A percentile compares a stretch with the other conserved stretches of the same genome.
Evolutionary conservation across 23 red algal species (phyloP).

Genomic region (Cyanidioschyzon merolae): DNA sequence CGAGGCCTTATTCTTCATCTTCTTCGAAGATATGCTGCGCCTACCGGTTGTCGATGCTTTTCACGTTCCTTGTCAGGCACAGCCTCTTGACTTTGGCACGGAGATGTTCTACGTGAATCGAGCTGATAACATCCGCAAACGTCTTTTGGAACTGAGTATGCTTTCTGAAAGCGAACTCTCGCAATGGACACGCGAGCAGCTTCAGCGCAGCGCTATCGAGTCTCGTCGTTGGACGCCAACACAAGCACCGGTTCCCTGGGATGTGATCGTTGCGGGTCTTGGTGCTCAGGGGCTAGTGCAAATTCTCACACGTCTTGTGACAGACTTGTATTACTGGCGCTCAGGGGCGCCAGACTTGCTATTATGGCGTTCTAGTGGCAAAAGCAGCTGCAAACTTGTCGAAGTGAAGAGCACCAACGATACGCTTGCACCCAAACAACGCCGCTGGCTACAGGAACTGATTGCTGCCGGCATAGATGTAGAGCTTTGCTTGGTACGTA

Average conservation of each 20-base stretch:
- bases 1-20: conserved; percentile 34
- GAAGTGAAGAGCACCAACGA: conserved; percentile 80
- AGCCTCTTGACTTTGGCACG: conserved; percentile 64
- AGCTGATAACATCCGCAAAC: conserved; percentile 30
- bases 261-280: conserved; percentile 31
- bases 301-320: conserved; percentile 36
- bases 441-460: conserved; percentile 55
- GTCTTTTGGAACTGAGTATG: conserved; percentile 24
- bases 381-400: conserved; percentile 27
- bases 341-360: conserved; percentile 68
- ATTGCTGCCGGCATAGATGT: conserved; percentile 26
- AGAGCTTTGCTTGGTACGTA: conserved; percentile 46
- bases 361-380: conserved; percentile 38
- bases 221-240: conserved; percentile 16
- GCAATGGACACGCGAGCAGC: conserved; percentile 7
- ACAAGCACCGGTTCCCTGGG: conserved; percentile 25
- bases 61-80: conserved; percentile 65
- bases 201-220: conserved; percentile 18
- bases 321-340: conserved; percentile 66
- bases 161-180: conserved; percentile 14
- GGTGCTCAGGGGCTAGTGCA: conserved; percentile 33
- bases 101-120: conserved; percentile 58
- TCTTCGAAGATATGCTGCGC: conserved; percentile 21
- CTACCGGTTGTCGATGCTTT: conserved; percentile 61
- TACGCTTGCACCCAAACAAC: conserved; percentile 44